Base-by-base conservation (phyloP, 73 alveolate genomes). In the Effrenium voratum region DNA sequence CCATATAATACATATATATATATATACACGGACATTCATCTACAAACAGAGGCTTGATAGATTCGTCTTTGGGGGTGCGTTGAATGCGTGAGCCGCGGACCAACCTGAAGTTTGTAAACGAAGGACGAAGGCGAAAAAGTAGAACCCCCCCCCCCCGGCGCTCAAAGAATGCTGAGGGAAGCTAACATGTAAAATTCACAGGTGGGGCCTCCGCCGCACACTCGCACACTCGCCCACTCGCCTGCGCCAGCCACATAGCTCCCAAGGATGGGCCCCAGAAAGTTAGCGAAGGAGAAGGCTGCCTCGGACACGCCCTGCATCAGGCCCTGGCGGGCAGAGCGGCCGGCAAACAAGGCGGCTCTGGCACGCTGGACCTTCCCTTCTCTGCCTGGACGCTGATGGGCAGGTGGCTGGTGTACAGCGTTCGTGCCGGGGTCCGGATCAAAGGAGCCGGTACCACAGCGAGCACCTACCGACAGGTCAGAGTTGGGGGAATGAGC, bases 251-350 rank as follows among this genome's bases (percentile, higher is more conserved):
- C 95, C 83, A 87, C 95, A 43, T 87, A 68, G 68, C 84, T 44
- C 72, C 96, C 96, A 86, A 41, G 36, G 36, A 90, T 66, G 72
- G 96, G 96, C 44, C 96, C 96, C 73, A 90, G 32, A 43, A 90
- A 90, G 86, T 90, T 90, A 55, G 96, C 96, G 38, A 90, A 45
- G 38, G 96, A 90, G 41, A 90, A 90, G 32, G 96, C 96, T 0
- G 96, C 86, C 79, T 90, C 96, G 19, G 87, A 68, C 50, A 90
- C 47, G 72, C 96, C 96, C 75, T 90, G 96, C 96, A 90, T 90
- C 73, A 57, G 45, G 52, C 96, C 96, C 96, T 90, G 96, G 34
- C 38, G 90, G 68, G 30, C 43, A 32, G 45, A 26, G 40, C 8
- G 26, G 77, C 8, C 12, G 5, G 40, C 43, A 32, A 36, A 63